phyloP scores from a whole-genome alignment of 352 stramenopile genomes.

The Globisporangium carolinianum region DNA sequence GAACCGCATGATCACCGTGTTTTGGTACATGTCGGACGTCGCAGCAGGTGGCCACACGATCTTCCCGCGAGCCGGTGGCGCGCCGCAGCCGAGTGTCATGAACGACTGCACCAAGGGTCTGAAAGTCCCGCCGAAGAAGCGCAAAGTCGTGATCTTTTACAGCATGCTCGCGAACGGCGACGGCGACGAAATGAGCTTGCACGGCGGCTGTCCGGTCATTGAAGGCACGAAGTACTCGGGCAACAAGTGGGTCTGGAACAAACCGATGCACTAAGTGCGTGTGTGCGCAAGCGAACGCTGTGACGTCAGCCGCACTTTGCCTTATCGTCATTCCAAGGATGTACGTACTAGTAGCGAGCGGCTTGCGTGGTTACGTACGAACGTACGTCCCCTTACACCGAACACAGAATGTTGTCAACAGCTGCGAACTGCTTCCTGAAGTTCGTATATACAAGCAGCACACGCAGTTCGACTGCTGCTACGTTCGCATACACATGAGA shows the following conservation, averaged over 20 bases:
- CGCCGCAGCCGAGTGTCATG: slow-evolving; percentile 33
- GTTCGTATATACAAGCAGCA: no score
- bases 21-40: slow-evolving; percentile 86
- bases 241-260: slow-evolving; percentile 87
- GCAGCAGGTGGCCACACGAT: slow-evolving; percentile 62
- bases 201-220: slow-evolving; percentile 61
- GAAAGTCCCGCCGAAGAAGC: slow-evolving; percentile 57
- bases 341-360: not conserved
- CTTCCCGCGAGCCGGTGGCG: slow-evolving; percentile 50
- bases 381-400: no score
- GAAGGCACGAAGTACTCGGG: slow-evolving; percentile 70
- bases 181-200: slow-evolving; percentile 52
- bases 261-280: slow-evolving; percentile 18
- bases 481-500: not conserved
- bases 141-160: slow-evolving; percentile 79
- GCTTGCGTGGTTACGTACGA: no score
- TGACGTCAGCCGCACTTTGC: not conserved
- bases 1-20: slow-evolving; percentile 83
- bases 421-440: no score
- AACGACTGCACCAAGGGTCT: slow-evolving; percentile 58
- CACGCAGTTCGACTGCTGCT: not conserved
- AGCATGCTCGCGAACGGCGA: slow-evolving; percentile 69
- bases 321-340: no score
- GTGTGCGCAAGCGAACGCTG: no score
- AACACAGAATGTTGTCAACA: no score